Conservation (phyloP, 257 asterid species). For the Petunia secreta region DNA sequence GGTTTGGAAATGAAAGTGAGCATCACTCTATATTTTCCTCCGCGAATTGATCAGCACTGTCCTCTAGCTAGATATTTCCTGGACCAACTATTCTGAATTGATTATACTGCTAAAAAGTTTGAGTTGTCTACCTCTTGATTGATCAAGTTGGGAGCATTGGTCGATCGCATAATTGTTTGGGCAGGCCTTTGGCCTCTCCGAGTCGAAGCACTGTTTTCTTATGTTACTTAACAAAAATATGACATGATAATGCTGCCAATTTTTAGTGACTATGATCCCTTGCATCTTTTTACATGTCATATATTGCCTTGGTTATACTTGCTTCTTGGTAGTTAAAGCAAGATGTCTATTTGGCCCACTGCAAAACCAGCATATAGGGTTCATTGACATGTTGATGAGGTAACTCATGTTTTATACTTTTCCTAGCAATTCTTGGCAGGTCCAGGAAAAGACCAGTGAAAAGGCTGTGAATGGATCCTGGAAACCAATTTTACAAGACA, state of each 20-base stretch:
- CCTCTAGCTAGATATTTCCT: too few relatives aligned
- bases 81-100: too few relatives aligned
- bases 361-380: constrained; percentile 27
- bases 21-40: not conserved
- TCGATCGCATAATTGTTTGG: too few relatives aligned
- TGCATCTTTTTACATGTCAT: not conserved
- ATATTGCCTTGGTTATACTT: constrained; percentile 22
- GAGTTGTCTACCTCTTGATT: too few relatives aligned
- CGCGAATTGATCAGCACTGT: not conserved
- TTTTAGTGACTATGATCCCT: not conserved
- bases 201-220: too few relatives aligned
- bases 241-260: not conserved
- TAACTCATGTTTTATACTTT: not conserved
- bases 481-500: not conserved
- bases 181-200: too few relatives aligned
- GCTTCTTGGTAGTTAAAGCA: constrained; percentile 26
- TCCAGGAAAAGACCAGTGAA: constrained; percentile 24
- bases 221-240: too few relatives aligned
- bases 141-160: too few relatives aligned
- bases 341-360: constrained; percentile 26
- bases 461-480: constrained; percentile 24
- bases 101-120: too few relatives aligned
- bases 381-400: constrained; percentile 20
- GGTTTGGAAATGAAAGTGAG: not conserved
- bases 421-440: constrained; percentile 23